These are phyloP conservation scores for Diaporthe citriasiana DNA, from an alignment of 2,329 filamentous ascomycete genomes.

Conservation along the genomic window DNA sequence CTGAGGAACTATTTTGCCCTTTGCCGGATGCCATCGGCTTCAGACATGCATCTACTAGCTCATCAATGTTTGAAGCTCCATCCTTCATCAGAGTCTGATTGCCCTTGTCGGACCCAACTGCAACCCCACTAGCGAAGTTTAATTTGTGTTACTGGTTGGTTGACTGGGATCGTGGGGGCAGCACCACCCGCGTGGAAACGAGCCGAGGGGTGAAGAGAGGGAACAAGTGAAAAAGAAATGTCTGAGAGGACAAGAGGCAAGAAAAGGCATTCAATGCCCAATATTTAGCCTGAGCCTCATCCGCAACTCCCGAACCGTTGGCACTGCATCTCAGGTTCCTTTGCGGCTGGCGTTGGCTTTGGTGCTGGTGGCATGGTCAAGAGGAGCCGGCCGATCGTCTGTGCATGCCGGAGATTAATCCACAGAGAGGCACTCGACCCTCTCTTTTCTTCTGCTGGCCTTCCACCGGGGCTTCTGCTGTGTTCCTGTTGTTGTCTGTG, in stretches of 20 bases:
- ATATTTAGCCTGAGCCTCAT: neutral
- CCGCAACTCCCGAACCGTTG: constrained; percentile 21
- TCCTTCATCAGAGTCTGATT: constrained; percentile 31
- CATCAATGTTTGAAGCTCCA: neutral
- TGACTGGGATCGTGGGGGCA: constrained; percentile 12
- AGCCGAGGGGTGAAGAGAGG: neutral
- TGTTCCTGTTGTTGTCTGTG: neutral
- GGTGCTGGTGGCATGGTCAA: constrained; percentile 1
- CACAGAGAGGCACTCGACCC: constrained; percentile 8
- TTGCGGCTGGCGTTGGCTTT: neutral
- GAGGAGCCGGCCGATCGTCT: constrained; percentile 17
- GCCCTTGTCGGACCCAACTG: constrained; percentile 18
- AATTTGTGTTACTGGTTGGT: constrained; percentile 2
- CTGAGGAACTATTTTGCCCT: neutral
- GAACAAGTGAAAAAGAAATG: neutral
- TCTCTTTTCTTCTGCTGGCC: constrained; percentile 23
- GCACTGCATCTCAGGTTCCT: neutral
- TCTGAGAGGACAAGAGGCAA: neutral
- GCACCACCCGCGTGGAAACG: neutral
- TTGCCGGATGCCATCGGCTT: neutral
- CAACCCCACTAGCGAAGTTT: constrained; percentile 31
- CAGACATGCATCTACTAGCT: neutral
- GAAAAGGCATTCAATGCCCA: neutral
- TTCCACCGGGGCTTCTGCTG: constrained; percentile 5
- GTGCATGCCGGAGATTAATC: constrained; percentile 29